Percentiles rank a stretch among this genome's conserved stretches.
Evolutionary conservation across 2,329 filamentous ascomycete genomes (phyloP).

Genomic region (Cercospora sesami): DNA sequence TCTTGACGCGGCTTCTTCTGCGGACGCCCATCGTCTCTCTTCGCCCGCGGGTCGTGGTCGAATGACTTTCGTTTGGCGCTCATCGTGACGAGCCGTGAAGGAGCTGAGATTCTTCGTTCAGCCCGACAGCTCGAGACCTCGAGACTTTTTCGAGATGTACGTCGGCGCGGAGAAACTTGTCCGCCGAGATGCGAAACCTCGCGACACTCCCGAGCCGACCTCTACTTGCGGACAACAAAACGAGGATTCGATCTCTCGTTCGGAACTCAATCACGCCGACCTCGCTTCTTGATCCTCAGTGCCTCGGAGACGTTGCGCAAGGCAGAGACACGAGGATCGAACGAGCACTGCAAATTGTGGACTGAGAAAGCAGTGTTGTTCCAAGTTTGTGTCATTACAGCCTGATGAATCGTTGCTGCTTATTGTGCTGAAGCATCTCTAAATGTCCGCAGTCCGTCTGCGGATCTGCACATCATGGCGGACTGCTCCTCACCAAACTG

Average conservation of each 20-base stretch:
- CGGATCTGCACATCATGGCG: slow-evolving; percentile 8
- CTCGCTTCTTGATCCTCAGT: neutral
- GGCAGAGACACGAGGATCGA: neutral
- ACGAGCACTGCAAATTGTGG: too few relatives aligned
- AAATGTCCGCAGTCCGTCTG: neutral
- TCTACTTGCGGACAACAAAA: neutral
- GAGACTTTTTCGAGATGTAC: slow-evolving; percentile 13
- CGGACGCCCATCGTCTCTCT: slow-evolving; percentile 23
- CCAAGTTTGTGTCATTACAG: neutral
- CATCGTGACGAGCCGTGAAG: slow-evolving; percentile 28
- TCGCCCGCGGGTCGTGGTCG: slow-evolving; percentile 28
- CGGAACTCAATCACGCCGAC: neutral
- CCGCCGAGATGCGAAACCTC: neutral
- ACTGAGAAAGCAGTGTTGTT: neutral
- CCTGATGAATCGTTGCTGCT: neutral
- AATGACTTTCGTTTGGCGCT: slow-evolving; percentile 40
- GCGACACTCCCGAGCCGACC: neutral
- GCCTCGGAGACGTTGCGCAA: neutral
- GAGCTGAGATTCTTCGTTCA: neutral
- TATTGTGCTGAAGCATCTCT: neutral
- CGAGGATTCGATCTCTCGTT: neutral
- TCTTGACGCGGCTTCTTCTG: slow-evolving; percentile 36
- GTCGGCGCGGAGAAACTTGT: neutral
- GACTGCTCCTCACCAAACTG: neutral
- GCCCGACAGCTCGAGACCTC: neutral